A percentile compares a stretch with the other conserved stretches of the same genome.
These are phyloP conservation scores for Tardiomyces digboiensis DNA, from an alignment of 1,139 yeast species.

Conservation along the genomic window DNA sequence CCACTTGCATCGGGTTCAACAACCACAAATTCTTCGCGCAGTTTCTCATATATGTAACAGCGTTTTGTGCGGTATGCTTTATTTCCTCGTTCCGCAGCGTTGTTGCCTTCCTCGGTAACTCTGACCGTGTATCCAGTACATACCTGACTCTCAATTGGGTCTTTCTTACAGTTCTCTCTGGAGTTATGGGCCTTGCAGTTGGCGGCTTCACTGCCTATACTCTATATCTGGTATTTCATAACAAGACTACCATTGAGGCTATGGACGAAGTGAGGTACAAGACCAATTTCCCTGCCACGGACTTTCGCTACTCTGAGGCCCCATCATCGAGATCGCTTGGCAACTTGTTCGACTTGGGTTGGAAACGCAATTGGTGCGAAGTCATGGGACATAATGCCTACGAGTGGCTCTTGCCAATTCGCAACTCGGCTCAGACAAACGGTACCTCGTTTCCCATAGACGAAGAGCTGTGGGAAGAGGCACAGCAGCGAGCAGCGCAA, in stretches of 20 bases:
- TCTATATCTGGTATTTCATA: constrained; percentile 45
- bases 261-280: constrained; percentile 51
- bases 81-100: constrained; percentile 34
- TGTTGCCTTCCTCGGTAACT: constrained; percentile 41
- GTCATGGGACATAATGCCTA: constrained; percentile 61
- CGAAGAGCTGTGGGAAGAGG: constrained; percentile 17
- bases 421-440: constrained; percentile 5
- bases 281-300: constrained; percentile 33
- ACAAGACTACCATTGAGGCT: constrained; percentile 76
- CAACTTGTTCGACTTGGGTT: constrained; percentile 73
- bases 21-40: constrained; percentile 79
- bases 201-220: constrained; percentile 50
- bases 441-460: constrained; percentile 27
- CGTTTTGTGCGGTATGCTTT: constrained; percentile 38
- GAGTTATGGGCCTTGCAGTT: constrained; percentile 58
- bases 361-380: constrained; percentile 45
- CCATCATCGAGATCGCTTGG: constrained; percentile 36
- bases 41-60: constrained; percentile 49
- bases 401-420: constrained; percentile 69
- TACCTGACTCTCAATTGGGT: constrained; percentile 52
- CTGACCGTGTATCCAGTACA: constrained; percentile 21
- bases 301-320: constrained; percentile 30
- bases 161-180: constrained; percentile 46
- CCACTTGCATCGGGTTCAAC: constrained; percentile 73
- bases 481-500: constrained; percentile 21